Evolutionary conservation across 495 filamentous ascomycete genomes (phyloP), one percentile per base, ranked within the genome.

Genomic region (Aspergillus homomorphus): DNA sequence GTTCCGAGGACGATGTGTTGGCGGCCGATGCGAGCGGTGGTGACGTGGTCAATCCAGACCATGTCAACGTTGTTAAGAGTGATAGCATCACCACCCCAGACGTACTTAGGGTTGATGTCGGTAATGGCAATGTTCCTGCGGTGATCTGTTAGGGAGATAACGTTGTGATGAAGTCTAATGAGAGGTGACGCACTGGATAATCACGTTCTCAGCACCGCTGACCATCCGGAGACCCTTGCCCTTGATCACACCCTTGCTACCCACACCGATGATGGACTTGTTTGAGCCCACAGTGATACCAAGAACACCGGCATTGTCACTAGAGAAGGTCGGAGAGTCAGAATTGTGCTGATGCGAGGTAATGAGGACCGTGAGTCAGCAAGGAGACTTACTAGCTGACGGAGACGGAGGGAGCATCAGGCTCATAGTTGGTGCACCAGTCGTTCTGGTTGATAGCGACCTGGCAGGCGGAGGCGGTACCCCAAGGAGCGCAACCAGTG

Each of bases 361-460:
- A 23, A 19, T 26, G 23, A 19, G 15, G 43, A 44, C 5, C n/a
- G 23, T 0, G 23, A 20, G 49, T n/a, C n/a, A 16, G 8, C 14
- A 1, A n/a, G 4, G 21, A 14, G 1, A 58, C 62, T 20, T 59
- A 64, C 62, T 80, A 80, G n/a, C 62, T 69, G 26, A 83, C 78
- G 3, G 58, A 59, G 42, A 69, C 68, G 5, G 57, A 57, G 0
- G 73, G 71, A 9, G 74, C 73, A 51, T 60, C 44, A 0, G 74
- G 48, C 66, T 77, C 53, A 56, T 76, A 76, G 66, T 75, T 77
- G 14, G 45, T 63, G 59, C 76, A 81, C 79, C 79, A 80, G 64
- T 71, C 59, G 56, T 80, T 67, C 65, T 76, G 60, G 69, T 82
- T 80, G 61, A 85, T 84, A 44, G 82, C 82, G 50, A 78, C 53